Percentiles rank a stretch among this genome's conserved stretches.
These are phyloP conservation scores for Starmerella bombicola DNA, from an alignment of 805 yeast species.

Conservation along the genomic window DNA sequence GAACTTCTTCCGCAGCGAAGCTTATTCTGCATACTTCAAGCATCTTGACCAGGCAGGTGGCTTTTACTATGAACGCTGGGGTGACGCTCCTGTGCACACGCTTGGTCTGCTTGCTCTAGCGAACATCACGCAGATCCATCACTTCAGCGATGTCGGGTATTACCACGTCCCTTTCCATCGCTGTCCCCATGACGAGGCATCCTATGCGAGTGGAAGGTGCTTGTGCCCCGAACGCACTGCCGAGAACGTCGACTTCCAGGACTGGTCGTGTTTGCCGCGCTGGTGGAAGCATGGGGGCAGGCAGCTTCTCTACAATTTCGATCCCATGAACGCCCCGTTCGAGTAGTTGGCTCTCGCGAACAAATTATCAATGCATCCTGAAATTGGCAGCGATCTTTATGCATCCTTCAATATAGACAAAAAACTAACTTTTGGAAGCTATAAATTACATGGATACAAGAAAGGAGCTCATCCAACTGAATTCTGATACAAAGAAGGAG, in stretches of 20 bases:
- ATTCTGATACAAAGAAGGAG: too few relatives aligned
- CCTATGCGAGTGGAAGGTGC: constrained; percentile 28
- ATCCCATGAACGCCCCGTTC: constrained; percentile 6
- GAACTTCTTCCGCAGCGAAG: constrained; percentile 59
- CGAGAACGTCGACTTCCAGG: constrained; percentile 28
- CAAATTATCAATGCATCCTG: background rate
- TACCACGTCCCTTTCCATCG: constrained; percentile 52
- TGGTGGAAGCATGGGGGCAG: constrained; percentile 31
- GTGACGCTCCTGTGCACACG: constrained; percentile 86
- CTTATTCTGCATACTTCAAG: constrained; percentile 55
- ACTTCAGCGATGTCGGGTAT: constrained; percentile 75
- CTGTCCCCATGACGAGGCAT: constrained; percentile 31
- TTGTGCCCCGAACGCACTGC: constrained; percentile 26
- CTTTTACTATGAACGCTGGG: constrained; percentile 88
- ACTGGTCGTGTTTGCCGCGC: constrained; percentile 28
- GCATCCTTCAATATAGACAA: too few relatives aligned
- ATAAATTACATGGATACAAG: too few relatives aligned
- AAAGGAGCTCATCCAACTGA: too few relatives aligned
- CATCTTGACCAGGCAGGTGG: constrained; percentile 63
- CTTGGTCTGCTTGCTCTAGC: constrained; percentile 52
- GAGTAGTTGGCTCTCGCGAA: constrained; percentile 1
- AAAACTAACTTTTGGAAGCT: too few relatives aligned
- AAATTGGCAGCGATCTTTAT: too few relatives aligned
- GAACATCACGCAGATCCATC: constrained; percentile 50
- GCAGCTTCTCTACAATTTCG: constrained; percentile 23